These are phyloP conservation scores for Heterococcus sp. DNA, from an alignment of 108 stramenopile genomes.

Conservation along the genomic window DNA sequence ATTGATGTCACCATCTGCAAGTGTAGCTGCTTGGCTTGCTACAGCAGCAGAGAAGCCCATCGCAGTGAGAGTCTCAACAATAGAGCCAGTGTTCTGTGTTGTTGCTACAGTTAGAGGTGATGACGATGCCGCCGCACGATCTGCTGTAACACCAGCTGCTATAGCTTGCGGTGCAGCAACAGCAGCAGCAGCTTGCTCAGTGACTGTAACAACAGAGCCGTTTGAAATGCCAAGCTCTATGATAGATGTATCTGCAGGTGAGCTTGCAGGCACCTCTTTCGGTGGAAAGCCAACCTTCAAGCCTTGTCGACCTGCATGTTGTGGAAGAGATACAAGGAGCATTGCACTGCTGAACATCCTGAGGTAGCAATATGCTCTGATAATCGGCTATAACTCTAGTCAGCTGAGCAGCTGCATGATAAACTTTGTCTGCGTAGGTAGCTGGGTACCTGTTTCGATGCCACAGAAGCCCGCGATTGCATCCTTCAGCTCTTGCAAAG, in stretches of 20 bases:
- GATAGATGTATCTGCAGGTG: not conserved
- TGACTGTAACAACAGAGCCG: not conserved
- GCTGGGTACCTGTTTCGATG: too few relatives aligned
- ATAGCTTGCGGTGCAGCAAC: not conserved
- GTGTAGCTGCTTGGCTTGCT: constrained; percentile 23
- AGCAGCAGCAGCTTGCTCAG: not conserved
- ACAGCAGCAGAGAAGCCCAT: constrained; percentile 32
- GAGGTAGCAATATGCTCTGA: too few relatives aligned
- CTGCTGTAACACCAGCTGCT: too few relatives aligned
- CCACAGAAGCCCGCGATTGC: not conserved
- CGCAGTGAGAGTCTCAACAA: constrained; percentile 10
- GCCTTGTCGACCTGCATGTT: not conserved
- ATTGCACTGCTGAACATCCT: too few relatives aligned
- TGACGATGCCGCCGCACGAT: too few relatives aligned
- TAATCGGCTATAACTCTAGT: too few relatives aligned
- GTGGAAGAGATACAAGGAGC: too few relatives aligned
- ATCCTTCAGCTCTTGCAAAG: not conserved
- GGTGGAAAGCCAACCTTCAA: not conserved
- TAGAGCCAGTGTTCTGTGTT: not conserved
- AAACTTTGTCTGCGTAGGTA: too few relatives aligned
- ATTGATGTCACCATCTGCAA: constrained; percentile 19
- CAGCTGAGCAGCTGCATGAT: too few relatives aligned
- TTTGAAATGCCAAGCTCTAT: not conserved
- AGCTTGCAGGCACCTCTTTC: not conserved
- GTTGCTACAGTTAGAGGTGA: too few relatives aligned